A percentile compares a stretch with the other conserved stretches of the same genome.
Evolutionary conservation across 2,329 filamentous ascomycete species (phyloP).

Genomic region (Drechslera avenae): DNA sequence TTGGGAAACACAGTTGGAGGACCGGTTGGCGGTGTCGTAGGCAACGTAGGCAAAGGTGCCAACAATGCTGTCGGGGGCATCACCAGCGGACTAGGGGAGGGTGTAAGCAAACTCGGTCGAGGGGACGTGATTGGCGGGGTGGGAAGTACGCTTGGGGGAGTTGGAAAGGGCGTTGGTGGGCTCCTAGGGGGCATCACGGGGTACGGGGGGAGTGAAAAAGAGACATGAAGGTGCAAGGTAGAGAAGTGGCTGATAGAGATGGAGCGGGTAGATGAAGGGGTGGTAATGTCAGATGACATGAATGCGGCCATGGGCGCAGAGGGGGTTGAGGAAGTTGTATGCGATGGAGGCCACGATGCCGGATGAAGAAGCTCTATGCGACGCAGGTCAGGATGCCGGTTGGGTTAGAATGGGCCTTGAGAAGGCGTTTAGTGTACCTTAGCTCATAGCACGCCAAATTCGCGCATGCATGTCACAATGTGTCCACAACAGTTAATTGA

Average conservation of each 20-base stretch:
- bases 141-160: conserved; percentile 50
- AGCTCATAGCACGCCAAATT: not conserved
- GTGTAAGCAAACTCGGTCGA: conserved; percentile 52
- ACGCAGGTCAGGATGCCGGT: too few species aligned
- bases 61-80: conserved; percentile 50
- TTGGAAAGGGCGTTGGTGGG: conserved; percentile 45
- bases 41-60: conserved; percentile 51
- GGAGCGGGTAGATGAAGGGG: not conserved
- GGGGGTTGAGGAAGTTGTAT: not conserved
- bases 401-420: not conserved
- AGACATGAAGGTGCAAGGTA: conserved; percentile 24
- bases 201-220: conserved; percentile 28
- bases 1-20: conserved; percentile 46
- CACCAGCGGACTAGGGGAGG: conserved; percentile 52
- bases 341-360: too few species aligned
- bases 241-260: conserved; percentile 14
- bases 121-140: conserved; percentile 53
- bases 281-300: not conserved
- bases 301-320: not conserved
- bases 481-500: too few species aligned
- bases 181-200: conserved; percentile 42
- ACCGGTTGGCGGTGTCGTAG: conserved; percentile 50
- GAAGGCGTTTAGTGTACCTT: not conserved
- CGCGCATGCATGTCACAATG: too few species aligned
- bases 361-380: not conserved